phyloP scores from a whole-genome alignment of 2,329 filamentous ascomycete genomes.

The Bipolaris cookei region DNA sequence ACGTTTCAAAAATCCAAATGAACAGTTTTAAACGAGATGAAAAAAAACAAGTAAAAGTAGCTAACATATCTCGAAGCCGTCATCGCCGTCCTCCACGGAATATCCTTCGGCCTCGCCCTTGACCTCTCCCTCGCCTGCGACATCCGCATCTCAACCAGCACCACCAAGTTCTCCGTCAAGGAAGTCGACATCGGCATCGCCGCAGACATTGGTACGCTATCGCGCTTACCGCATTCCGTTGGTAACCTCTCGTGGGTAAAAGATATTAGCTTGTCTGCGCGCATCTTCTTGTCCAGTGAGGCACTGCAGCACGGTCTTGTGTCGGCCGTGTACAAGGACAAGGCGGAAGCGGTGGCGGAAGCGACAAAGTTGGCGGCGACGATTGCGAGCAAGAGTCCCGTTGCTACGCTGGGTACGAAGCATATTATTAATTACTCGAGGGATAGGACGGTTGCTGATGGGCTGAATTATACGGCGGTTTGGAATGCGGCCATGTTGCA shows the following conservation, averaged over 20 bases:
- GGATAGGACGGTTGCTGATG: slow-evolving; percentile 78
- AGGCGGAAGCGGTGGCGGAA: slow-evolving; percentile 67
- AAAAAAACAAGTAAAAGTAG: no score
- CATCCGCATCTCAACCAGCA: slow-evolving; percentile 68
- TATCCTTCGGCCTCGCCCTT: slow-evolving; percentile 48
- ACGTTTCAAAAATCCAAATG: not conserved
- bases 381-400: slow-evolving; percentile 82
- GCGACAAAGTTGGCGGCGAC: slow-evolving; percentile 68
- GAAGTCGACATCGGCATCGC: slow-evolving; percentile 84
- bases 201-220: slow-evolving; percentile 78
- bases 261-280: slow-evolving; percentile 74
- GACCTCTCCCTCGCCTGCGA: slow-evolving; percentile 70
- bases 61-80: slow-evolving; percentile 23
- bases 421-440: slow-evolving; percentile 82
- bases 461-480: slow-evolving; percentile 79
- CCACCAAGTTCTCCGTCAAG: slow-evolving; percentile 72
- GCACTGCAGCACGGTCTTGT: slow-evolving; percentile 74
- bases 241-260: slow-evolving; percentile 78
- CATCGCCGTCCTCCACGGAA: slow-evolving; percentile 47
- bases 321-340: slow-evolving; percentile 65
- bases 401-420: slow-evolving; percentile 87
- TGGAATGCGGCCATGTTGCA: slow-evolving; percentile 90
- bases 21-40: no score
- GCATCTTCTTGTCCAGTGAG: slow-evolving; percentile 72
- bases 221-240: slow-evolving; percentile 74